Conservation (phyloP, 2,329 filamentous ascomycete genomes). For the Hymenoscyphus salicellus region DNA sequence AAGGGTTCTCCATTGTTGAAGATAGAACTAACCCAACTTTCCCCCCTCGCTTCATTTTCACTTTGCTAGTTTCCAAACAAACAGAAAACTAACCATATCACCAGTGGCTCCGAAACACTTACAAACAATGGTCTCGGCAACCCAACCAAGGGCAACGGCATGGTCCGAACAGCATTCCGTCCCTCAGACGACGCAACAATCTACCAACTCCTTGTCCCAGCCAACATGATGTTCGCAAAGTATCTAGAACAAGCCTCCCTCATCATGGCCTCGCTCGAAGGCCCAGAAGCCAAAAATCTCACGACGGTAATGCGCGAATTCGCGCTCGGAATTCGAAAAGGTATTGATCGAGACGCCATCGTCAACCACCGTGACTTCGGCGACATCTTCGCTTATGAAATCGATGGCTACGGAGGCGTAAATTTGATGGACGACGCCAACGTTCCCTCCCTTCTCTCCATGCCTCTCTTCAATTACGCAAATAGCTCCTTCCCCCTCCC, state of each 20-base stretch:
- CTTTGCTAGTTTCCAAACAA: neutral
- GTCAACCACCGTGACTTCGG: constrained; percentile 60
- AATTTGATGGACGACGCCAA: constrained; percentile 74
- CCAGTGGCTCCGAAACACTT: constrained; percentile 71
- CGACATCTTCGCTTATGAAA: constrained; percentile 74
- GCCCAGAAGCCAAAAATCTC: constrained; percentile 44
- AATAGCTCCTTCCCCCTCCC: constrained; percentile 27
- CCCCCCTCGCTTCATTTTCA: neutral
- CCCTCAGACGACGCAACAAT: constrained; percentile 83
- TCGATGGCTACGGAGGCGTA: constrained; percentile 58
- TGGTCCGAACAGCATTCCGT: constrained; percentile 83
- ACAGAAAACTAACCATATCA: neutral
- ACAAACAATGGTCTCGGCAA: constrained; percentile 74
- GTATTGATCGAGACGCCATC: constrained; percentile 69
- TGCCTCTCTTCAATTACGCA: constrained; percentile 60
- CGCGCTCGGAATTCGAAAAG: constrained; percentile 61
- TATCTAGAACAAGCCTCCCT: constrained; percentile 54
- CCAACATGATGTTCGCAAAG: constrained; percentile 78
- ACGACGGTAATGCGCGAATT: constrained; percentile 54
- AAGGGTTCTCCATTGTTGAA: no score
- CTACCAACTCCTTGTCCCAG: constrained; percentile 81
- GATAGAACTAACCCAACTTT: neutral
- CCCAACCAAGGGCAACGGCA: constrained; percentile 71
- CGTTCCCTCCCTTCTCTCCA: constrained; percentile 63
- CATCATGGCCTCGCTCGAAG: constrained; percentile 52